phyloP scores from a whole-genome alignment of 1,284 basidiomycete species.

The Tilletia caries region DNA sequence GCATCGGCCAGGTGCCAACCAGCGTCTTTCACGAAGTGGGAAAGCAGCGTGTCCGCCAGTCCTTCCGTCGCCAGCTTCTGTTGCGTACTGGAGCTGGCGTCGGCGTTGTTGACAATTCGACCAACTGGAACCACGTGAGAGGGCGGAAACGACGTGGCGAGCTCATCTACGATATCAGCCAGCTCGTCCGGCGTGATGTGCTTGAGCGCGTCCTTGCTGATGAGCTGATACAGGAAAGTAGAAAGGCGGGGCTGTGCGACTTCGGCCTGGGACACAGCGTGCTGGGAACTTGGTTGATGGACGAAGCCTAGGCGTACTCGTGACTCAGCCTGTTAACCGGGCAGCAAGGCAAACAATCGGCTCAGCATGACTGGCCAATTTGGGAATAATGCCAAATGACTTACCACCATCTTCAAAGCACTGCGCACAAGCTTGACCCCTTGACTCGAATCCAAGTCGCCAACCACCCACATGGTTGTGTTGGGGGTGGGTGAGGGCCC shows the following conservation, averaged over 20 bases:
- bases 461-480: slow-evolving; percentile 67
- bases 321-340: slow-evolving; percentile 28
- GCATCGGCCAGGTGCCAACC: slow-evolving; percentile 16
- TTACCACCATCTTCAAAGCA: slow-evolving; percentile 57
- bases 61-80: slow-evolving; percentile 22
- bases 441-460: slow-evolving; percentile 69
- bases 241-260: slow-evolving; percentile 19
- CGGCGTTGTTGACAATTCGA: slow-evolving; percentile 21
- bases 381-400: slow-evolving; percentile 12
- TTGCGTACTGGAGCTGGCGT: slow-evolving; percentile 19
- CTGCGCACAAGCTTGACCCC: slow-evolving; percentile 64
- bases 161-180: slow-evolving; percentile 10
- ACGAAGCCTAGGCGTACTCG: slow-evolving; percentile 54
- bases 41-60: slow-evolving; percentile 14
- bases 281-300: slow-evolving; percentile 45
- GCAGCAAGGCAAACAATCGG: no score
- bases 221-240: slow-evolving; percentile 22
- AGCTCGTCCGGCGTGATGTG: slow-evolving; percentile 17
- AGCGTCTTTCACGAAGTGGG: slow-evolving; percentile 30
- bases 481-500: slow-evolving; percentile 33
- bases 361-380: no score
- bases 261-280: slow-evolving; percentile 17
- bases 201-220: slow-evolving; percentile 15
- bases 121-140: background rate
- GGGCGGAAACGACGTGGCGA: background rate